Conservation (phyloP, 2,329 filamentous ascomycete genomes). For the Bimuria novae-zelandiae region DNA sequence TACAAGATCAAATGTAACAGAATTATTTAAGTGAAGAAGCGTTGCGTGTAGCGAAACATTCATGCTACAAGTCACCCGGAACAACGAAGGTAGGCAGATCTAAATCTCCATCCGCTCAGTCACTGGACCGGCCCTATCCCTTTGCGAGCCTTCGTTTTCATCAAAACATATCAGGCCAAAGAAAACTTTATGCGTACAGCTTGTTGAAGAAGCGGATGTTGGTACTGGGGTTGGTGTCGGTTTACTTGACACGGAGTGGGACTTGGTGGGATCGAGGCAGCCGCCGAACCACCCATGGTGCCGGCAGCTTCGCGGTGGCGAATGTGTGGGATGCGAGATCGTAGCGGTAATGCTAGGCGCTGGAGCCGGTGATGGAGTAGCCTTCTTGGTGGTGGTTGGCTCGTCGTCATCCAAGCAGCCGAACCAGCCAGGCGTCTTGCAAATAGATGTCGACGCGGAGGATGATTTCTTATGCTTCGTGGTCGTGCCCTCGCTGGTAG, state of each 20-base stretch:
- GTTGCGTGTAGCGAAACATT: no score
- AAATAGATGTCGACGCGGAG: conserved; percentile 45
- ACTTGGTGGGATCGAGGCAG: conserved; percentile 55
- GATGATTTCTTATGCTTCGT: conserved; percentile 41
- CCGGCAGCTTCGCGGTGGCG: conserved; percentile 46
- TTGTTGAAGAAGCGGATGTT: conserved; percentile 10
- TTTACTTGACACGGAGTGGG: conserved; percentile 45
- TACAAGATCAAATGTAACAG: background rate
- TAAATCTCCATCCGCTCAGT: conserved; percentile 38
- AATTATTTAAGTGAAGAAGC: no score
- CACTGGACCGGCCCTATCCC: conserved; percentile 1
- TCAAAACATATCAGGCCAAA: conserved; percentile 39
- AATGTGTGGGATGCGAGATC: conserved; percentile 32
- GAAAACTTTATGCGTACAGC: conserved; percentile 24
- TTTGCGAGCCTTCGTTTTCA: conserved; percentile 24
- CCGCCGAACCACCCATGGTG: conserved; percentile 55
- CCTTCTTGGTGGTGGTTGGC: conserved; percentile 44
- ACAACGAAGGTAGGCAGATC: conserved; percentile 5
- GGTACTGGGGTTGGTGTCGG: conserved; percentile 4
- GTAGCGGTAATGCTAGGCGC: conserved; percentile 40
- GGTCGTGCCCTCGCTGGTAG: conserved; percentile 53
- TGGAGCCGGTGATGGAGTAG: conserved; percentile 36
- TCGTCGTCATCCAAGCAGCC: conserved; percentile 62
- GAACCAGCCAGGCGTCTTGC: conserved; percentile 67
- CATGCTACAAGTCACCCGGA: background rate